Evolutionary conservation across 2,329 filamentous ascomycete genomes (phyloP).

Genomic region (Leptographium wingfieldii): DNA sequence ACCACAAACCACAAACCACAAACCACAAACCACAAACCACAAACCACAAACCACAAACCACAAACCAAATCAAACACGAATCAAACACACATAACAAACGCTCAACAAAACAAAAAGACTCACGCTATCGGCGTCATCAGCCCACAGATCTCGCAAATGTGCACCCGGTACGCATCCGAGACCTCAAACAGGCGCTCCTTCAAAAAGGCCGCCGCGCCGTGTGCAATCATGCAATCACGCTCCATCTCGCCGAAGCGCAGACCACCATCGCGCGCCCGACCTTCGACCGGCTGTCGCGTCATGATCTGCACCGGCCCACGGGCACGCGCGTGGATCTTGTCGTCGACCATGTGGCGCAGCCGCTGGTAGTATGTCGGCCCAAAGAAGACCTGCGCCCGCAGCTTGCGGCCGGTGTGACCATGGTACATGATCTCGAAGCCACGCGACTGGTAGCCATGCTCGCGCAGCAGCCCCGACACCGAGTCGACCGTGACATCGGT

Average conservation of each 20-base stretch:
- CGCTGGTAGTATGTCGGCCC: conserved; percentile 98
- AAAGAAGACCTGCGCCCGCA: conserved; percentile 89
- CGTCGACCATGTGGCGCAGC: conserved; percentile 97
- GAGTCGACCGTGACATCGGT: conserved; percentile 95
- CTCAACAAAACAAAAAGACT: conserved; percentile 29
- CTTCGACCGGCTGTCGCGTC: conserved; percentile 93
- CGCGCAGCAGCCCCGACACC: conserved; percentile 72
- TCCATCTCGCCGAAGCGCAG: conserved; percentile 99
- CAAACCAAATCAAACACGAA: not conserved
- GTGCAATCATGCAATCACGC: conserved; percentile 99
- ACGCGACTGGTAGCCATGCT: conserved; percentile 90
- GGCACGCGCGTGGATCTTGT: conserved; percentile 99
- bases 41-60: not conserved
- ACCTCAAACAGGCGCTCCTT: conserved; percentile 97
- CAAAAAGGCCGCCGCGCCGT: conserved; percentile 89
- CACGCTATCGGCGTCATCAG: conserved; percentile 99
- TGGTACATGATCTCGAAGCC: conserved; percentile 99
- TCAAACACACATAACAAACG: not conserved
- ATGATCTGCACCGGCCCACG: conserved; percentile 94
- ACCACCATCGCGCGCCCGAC: conserved; percentile 94
- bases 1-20: not conserved
- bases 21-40: not conserved
- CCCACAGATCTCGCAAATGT: conserved; percentile 97
- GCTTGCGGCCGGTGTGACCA: conserved; percentile 88
- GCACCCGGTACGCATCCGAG: conserved; percentile 93